Evolutionary conservation across 148 eudicot species (phyloP), one percentile per base, ranked within the genome.

Genomic region (Heliosperma pusillum): DNA sequence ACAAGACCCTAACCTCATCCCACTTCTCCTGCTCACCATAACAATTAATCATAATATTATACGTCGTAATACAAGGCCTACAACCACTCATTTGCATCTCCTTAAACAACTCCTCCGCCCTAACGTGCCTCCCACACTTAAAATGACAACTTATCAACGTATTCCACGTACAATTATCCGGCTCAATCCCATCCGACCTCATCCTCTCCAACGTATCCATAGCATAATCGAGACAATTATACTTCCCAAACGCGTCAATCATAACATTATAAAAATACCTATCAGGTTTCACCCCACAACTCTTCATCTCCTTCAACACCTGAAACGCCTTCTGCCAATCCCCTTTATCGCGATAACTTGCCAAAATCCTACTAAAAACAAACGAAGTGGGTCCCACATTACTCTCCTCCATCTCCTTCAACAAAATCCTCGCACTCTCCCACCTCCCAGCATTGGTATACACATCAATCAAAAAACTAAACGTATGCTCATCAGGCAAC

Each of bases 371-470:
- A 70, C 89, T 92, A 79, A 90, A 95, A 50, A 95, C 92, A 29
- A 69, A 90, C 0, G 92, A 88, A 78, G 86, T 95, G 0, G 92
- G 96, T 76, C 81, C 83, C 71, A 95, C 96, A 77, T 81, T 74
- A 45, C 76, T 89, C 22, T 84, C 89, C 75, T 92, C 97, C 98
- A 95, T 95, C 74, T 92, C 97, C 69, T 89, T 92, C 82, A 92
- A 77, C 83, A 95, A 92, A 61, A 95, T 92, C 75, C 96, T 86
- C 0, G 98, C 98, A 77, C 97, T 95, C 81, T 95, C 98, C 98
- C 98, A 95, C 81, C 97, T 82, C 47, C 91, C 97, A 0, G 91
- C 96, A 86, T 89, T 90, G 3, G 83, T 93, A 82, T 95, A 95
- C 4, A 91, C 97, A 82, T 92, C 92, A 50, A 95, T 90, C 71